A percentile compares a stretch with the other conserved stretches of the same genome.
Conservation (phyloP, 345 rosid species). For the Turritis glabra region DNA sequence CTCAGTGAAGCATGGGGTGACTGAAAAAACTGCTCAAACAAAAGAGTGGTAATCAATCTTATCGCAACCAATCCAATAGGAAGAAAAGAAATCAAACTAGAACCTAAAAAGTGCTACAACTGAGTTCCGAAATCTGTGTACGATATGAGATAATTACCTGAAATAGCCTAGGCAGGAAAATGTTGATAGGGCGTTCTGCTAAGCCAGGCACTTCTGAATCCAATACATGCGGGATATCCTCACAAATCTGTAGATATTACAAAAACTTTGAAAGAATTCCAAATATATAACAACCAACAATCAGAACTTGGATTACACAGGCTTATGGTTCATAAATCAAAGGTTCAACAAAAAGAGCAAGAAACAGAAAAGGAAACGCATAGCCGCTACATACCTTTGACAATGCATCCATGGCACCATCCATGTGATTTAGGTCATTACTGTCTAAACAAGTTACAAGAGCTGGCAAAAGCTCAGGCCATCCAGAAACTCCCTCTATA, state of each 20-base stretch:
- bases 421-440: slow-evolving; percentile 86
- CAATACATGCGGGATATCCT: slow-evolving; percentile 87
- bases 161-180: slow-evolving; percentile 74
- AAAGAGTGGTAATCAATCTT: slow-evolving; percentile 12
- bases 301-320: not conserved
- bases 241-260: slow-evolving; percentile 66
- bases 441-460: slow-evolving; percentile 83
- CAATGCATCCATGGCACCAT: slow-evolving; percentile 97
- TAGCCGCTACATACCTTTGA: slow-evolving; percentile 65
- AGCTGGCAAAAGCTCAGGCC: slow-evolving; percentile 92
- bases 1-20: slow-evolving; percentile 82
- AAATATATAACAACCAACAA: slow-evolving; percentile 13
- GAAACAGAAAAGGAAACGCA: not conserved
- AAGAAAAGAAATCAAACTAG: slow-evolving; percentile 22
- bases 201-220: slow-evolving; percentile 88
- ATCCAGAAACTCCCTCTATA: slow-evolving; percentile 64
- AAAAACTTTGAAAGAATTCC: not conserved
- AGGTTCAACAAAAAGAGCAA: not conserved
- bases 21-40: slow-evolving; percentile 75
- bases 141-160: slow-evolving; percentile 52
- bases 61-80: not conserved
- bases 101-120: slow-evolving; percentile 2
- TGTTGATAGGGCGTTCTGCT: slow-evolving; percentile 81
- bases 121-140: not conserved
- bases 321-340: not conserved